These are phyloP conservation scores for Carex myosuroides DNA, from an alignment of 176 grass and related monocot genomes.

Conservation along the genomic window DNA sequence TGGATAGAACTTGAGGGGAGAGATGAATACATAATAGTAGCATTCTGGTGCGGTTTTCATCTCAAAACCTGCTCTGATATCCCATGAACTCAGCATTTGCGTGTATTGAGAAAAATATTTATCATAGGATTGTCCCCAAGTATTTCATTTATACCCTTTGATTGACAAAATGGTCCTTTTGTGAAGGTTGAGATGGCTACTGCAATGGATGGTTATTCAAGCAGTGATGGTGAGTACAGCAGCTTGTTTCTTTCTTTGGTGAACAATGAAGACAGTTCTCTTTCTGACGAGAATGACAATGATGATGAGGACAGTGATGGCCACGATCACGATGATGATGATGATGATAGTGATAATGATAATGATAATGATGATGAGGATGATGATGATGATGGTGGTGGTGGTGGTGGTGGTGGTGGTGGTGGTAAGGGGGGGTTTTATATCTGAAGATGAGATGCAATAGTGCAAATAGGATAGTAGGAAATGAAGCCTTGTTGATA, in stretches of 20 bases:
- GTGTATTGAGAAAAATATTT: neutral
- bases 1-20: neutral
- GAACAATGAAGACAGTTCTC: neutral
- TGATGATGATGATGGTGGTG: neutral
- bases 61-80: neutral
- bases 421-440: neutral
- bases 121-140: neutral
- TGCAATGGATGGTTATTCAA: neutral
- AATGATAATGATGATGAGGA: neutral
- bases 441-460: conserved; percentile 6
- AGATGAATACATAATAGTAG: neutral
- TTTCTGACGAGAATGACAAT: neutral
- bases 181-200: conserved; percentile 15
- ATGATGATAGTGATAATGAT: neutral
- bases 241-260: neutral
- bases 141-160: neutral
- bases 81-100: neutral
- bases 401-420: neutral
- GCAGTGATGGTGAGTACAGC: neutral
- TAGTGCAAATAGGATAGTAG: neutral
- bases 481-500: neutral
- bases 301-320: neutral
- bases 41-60: neutral
- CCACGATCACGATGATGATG: neutral
- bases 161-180: neutral